Evolutionary conservation across 2,329 filamentous ascomycete species (phyloP).

Genomic region (Hypoxylon sp.): DNA sequence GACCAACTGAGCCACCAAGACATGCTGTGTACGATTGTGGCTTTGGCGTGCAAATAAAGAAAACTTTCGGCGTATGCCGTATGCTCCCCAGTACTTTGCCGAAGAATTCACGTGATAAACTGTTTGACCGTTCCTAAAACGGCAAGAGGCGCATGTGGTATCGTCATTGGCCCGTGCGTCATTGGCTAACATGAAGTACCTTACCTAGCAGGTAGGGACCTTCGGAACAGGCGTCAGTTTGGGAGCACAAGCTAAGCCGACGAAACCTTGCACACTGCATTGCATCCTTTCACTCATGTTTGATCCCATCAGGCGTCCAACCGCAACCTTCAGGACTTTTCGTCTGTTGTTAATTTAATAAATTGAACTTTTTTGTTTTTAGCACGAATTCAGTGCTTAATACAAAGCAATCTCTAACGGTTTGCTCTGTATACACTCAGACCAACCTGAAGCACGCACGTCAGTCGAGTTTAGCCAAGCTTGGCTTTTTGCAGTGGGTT

Average conservation of each 20-base stretch:
- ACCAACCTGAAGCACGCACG: constrained; percentile 33
- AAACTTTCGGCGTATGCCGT: not conserved
- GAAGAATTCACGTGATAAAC: constrained; percentile 17
- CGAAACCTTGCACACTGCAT: constrained; percentile 43
- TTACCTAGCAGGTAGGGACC: constrained; percentile 19
- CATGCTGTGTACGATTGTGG: not conserved
- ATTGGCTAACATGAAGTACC: constrained; percentile 3
- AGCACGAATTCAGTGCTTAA: constrained; percentile 1
- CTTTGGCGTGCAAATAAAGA: not conserved
- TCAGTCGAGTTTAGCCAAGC: constrained; percentile 38
- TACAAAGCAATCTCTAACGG: not conserved
- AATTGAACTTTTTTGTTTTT: constrained; percentile 5
- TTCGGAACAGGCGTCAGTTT: constrained; percentile 29
- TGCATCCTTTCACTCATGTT: constrained; percentile 43
- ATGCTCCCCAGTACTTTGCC: not conserved
- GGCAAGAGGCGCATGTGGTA: constrained; percentile 26
- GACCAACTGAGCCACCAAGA: constrained; percentile 26
- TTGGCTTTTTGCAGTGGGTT: constrained; percentile 46
- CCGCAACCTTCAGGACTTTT: constrained; percentile 9
- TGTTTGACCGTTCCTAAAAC: constrained; percentile 3
- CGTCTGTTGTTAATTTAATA: constrained; percentile 25
- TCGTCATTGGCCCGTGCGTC: constrained; percentile 44
- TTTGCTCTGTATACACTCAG: constrained; percentile 18
- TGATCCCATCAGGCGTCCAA: constrained; percentile 27
- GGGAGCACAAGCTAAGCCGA: constrained; percentile 34